A percentile compares a stretch with the other conserved stretches of the same genome.
Evolutionary conservation across 805 yeast genomes (phyloP).

Genomic region (Ogataea paraovalis): DNA sequence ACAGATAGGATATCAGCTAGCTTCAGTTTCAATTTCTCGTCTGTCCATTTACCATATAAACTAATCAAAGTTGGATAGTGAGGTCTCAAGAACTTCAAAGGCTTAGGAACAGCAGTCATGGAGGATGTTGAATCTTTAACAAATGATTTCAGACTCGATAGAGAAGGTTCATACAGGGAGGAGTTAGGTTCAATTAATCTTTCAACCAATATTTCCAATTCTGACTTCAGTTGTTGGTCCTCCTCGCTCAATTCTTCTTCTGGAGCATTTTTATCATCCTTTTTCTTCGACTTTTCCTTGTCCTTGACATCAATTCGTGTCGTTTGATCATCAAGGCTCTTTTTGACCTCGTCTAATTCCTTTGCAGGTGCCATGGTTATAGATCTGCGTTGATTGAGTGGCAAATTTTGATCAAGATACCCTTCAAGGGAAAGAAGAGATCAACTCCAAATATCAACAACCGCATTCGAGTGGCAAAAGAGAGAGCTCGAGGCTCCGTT

Average conservation of each 20-base stretch:
- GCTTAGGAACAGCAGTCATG: constrained; percentile 99
- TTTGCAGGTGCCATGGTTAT: constrained; percentile 21
- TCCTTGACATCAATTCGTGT: constrained; percentile 7
- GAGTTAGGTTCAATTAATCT: constrained; percentile 56
- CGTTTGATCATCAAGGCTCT: constrained; percentile 8
- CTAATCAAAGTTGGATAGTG: constrained; percentile 67
- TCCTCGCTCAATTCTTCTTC: constrained; percentile 84
- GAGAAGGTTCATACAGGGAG: constrained; percentile 53
- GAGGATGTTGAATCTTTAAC: constrained; percentile 94
- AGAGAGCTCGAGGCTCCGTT: background rate
- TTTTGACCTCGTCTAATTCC: constrained; percentile 17
- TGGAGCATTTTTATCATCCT: constrained; percentile 11
- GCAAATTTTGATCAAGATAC: background rate
- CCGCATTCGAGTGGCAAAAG: constrained; percentile 17
- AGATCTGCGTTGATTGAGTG: background rate
- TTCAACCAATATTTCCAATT: constrained; percentile 83
- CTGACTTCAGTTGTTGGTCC: constrained; percentile 81
- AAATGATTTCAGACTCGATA: constrained; percentile 65
- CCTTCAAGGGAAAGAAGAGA: background rate
- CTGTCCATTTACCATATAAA: constrained; percentile 65
- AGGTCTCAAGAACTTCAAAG: constrained; percentile 91
- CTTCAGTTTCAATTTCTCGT: constrained; percentile 40
- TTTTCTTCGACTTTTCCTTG: constrained; percentile 11
- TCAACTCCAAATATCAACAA: background rate
- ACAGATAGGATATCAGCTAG: constrained; percentile 91